Evolutionary conservation across 768 basidiomycete species (phyloP), one percentile per base, ranked within the genome.

Genomic region (Daedaleopsis nitida): DNA sequence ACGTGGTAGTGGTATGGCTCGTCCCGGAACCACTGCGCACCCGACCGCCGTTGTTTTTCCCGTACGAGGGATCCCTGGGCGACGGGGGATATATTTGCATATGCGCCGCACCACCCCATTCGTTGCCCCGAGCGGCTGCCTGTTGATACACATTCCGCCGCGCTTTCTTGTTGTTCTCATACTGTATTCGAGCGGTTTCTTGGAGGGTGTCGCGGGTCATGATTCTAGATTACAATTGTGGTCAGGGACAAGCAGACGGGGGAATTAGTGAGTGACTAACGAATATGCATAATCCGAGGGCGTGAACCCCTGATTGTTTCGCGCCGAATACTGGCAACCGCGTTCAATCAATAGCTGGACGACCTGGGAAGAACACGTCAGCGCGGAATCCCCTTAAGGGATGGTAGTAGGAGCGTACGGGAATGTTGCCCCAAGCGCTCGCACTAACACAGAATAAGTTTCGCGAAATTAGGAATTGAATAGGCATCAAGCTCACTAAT

Each of bases 261-360:
- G 52, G 45, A 16, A n/a, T 23, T 19, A 37, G 39, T n/a, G 37
- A 23, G 27, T 38, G 35, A 81, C 88, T 61, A 70, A 91, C 85
- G 91, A 92, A 72, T 92, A 97, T 16, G 95, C 93, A 73, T 96
- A 97, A 75, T 98, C 96, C 0, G 88, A 87, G 11, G 96, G 89
- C 11, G 91, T 92, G 72, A 94, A 97, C 0, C 94, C 94, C 63
- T 92, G 86, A 61, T 94, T 94, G 72, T 98, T 98, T 64, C 89
- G 84, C 21, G 87, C 88, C 27, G 84, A 78, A 72, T 86, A 92
- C 68, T 89, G 88, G 68, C 93, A 96, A 0, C 96, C 94, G 61
- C 91, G 81, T 72, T 95, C 92, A 60, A 98, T 91, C 50, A 98
- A 80, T 16, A 94, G 75, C 74, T 91, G 91, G 7, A 96, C 88